Evolutionary conservation across 2,329 filamentous ascomycete species (phyloP).

Genomic region (Cercospora citrullina): DNA sequence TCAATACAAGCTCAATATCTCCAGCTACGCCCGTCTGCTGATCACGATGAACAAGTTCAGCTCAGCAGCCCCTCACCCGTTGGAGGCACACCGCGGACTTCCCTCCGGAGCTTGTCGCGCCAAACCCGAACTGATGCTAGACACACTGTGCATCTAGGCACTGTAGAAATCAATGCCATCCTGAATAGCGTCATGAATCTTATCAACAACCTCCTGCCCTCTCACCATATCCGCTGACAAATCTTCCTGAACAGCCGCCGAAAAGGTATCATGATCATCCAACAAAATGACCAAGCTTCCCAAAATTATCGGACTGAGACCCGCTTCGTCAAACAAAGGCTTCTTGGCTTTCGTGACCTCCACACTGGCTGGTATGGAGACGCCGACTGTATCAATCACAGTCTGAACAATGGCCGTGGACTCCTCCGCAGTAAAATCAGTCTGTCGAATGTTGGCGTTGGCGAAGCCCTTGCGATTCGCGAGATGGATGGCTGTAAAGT

Average conservation of each 20-base stretch:
- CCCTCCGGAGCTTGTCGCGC: background rate
- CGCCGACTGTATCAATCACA: slow-evolving; percentile 24
- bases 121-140: background rate
- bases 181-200: slow-evolving; percentile 22
- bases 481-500: slow-evolving; percentile 28
- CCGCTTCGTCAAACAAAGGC: slow-evolving; percentile 18
- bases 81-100: background rate
- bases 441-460: slow-evolving; percentile 26
- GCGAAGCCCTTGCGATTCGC: slow-evolving; percentile 30
- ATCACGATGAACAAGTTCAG: background rate
- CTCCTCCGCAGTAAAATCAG: slow-evolving; percentile 22
- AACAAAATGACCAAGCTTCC: slow-evolving; percentile 26
- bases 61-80: background rate
- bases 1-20: background rate
- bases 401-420: slow-evolving; percentile 27
- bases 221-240: slow-evolving; percentile 17
- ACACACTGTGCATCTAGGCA: background rate
- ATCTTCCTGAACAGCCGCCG: slow-evolving; percentile 15
- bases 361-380: slow-evolving; percentile 26
- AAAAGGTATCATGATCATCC: slow-evolving; percentile 22
- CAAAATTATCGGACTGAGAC: slow-evolving; percentile 22
- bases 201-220: slow-evolving; percentile 16
- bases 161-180: slow-evolving; percentile 19
- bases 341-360: slow-evolving; percentile 27
- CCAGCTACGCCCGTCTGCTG: background rate